These are phyloP conservation scores for Cyberlindnera petersonii DNA, from an alignment of 805 yeast species.

Conservation along the genomic window DNA sequence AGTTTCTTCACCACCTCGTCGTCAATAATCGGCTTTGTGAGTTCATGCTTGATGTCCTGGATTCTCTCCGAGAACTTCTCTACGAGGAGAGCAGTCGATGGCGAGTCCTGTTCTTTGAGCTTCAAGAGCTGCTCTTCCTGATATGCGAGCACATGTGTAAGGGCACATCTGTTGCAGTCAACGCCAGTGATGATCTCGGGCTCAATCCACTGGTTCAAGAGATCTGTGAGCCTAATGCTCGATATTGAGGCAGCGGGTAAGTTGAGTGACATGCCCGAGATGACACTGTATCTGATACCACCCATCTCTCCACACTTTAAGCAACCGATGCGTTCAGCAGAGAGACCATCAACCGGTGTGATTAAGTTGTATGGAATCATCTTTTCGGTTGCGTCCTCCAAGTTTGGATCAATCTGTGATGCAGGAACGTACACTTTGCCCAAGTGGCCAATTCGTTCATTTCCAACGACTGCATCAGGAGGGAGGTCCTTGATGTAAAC, in stretches of 20 bases:
- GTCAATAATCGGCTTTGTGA: slow-evolving; percentile 63
- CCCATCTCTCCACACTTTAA: slow-evolving; percentile 89
- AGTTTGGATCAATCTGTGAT: slow-evolving; percentile 70
- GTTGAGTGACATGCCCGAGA: slow-evolving; percentile 69
- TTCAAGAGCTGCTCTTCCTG: slow-evolving; percentile 36
- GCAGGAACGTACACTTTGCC: slow-evolving; percentile 73
- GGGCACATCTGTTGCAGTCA: slow-evolving; percentile 90
- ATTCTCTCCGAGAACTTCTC: slow-evolving; percentile 43
- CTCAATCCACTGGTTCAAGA: slow-evolving; percentile 62
- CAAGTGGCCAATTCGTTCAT: slow-evolving; percentile 49
- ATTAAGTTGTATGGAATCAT: slow-evolving; percentile 53
- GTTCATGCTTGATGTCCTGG: slow-evolving; percentile 45
- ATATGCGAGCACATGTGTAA: slow-evolving; percentile 54
- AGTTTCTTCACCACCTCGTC: slow-evolving; percentile 75
- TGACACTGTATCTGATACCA: slow-evolving; percentile 79
- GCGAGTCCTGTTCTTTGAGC: slow-evolving; percentile 21
- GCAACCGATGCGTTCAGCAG: slow-evolving; percentile 89
- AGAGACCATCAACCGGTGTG: slow-evolving; percentile 90
- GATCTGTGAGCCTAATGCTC: slow-evolving; percentile 45
- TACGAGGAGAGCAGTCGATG: slow-evolving; percentile 19
- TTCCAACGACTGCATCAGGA: slow-evolving; percentile 34
- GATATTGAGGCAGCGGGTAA: slow-evolving; percentile 49
- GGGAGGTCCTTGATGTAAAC: slow-evolving; percentile 30
- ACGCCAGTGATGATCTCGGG: slow-evolving; percentile 91
- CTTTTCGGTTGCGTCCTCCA: slow-evolving; percentile 37